These are phyloP conservation scores for Eimeria praecox DNA, from an alignment of 169 alveolate species.

Conservation along the genomic window DNA sequence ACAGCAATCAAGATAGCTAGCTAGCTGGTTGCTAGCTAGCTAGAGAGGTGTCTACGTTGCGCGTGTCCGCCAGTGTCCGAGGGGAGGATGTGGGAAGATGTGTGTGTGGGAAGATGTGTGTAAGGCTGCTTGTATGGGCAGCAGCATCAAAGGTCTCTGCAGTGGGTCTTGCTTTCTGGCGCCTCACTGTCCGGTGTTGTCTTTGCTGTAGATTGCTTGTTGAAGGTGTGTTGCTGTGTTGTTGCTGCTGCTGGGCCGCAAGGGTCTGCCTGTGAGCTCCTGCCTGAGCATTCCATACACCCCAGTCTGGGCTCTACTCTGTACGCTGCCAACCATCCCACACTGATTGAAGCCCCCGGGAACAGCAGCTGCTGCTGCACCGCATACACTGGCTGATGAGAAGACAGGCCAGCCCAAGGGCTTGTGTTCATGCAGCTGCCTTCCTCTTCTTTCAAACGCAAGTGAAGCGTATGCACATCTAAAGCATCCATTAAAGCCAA, in stretches of 20 bases:
- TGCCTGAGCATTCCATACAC: conserved; percentile 28
- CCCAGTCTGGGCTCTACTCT: background rate
- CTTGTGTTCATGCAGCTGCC: background rate
- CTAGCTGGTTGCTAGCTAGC: conserved; percentile 44
- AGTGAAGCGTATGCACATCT: background rate
- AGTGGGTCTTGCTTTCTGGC: background rate
- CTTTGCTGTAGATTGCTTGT: background rate
- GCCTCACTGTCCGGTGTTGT: background rate
- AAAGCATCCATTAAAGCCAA: background rate
- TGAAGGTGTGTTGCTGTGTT: background rate
- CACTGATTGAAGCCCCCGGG: background rate
- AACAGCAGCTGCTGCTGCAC: background rate
- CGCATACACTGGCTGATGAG: background rate
- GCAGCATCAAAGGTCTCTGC: background rate
- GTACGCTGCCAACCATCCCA: background rate
- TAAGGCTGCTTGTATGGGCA: background rate
- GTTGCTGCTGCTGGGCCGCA: background rate
- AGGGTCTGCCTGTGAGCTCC: background rate
- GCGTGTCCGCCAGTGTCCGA: background rate
- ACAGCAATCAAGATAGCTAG: background rate
- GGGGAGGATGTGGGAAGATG: background rate
- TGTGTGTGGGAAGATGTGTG: too few species aligned
- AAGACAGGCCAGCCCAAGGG: background rate
- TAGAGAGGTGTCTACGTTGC: background rate
- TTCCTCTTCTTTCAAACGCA: background rate